A percentile compares a stretch with the other conserved stretches of the same genome.
Evolutionary conservation across 441 rosid genomes (phyloP).

Genomic region (Codiaeum variegatum): DNA sequence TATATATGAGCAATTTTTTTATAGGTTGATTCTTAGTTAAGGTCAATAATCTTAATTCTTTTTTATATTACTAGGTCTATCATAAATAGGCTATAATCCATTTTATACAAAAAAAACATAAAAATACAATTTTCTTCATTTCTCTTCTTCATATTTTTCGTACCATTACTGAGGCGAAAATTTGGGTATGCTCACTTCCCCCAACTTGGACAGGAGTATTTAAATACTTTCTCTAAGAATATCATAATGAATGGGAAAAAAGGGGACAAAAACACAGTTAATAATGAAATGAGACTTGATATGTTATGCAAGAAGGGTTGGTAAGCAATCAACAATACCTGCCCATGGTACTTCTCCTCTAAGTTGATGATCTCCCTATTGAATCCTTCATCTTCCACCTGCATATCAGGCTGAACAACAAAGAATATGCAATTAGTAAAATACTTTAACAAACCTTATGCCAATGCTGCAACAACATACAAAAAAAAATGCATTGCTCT

Average conservation of each 20-base stretch:
- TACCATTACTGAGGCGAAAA: conserved; percentile 12
- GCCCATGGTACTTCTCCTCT: conserved; percentile 51
- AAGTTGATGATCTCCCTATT: conserved; percentile 48
- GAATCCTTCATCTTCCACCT: conserved; percentile 59
- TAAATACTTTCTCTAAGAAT: not conserved
- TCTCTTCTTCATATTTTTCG: too few species aligned
- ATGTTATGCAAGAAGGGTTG: conserved; percentile 12
- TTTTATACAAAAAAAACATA: too few species aligned
- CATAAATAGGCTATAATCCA: too few species aligned
- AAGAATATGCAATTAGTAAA: conserved; percentile 26
- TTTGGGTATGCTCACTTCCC: conserved; percentile 6
- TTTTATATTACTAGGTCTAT: too few species aligned
- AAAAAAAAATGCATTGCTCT: not conserved
- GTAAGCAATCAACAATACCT: conserved; percentile 46
- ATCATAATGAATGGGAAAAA: conserved; percentile 6
- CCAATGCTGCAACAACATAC: conserved; percentile 13
- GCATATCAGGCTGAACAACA: conserved; percentile 48
- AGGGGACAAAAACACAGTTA: conserved; percentile 6
- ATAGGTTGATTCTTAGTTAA: too few species aligned
- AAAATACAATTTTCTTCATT: too few species aligned
- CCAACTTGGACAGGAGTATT: not conserved
- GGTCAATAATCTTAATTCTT: too few species aligned
- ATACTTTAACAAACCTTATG: conserved; percentile 1
- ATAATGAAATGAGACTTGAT: conserved; percentile 8
- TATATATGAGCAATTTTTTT: too few species aligned